A percentile compares a stretch with the other conserved stretches of the same genome.
phyloP scores from a whole-genome alignment of 176 grass and related monocot genomes.

The Alopecurus myosuroides region DNA sequence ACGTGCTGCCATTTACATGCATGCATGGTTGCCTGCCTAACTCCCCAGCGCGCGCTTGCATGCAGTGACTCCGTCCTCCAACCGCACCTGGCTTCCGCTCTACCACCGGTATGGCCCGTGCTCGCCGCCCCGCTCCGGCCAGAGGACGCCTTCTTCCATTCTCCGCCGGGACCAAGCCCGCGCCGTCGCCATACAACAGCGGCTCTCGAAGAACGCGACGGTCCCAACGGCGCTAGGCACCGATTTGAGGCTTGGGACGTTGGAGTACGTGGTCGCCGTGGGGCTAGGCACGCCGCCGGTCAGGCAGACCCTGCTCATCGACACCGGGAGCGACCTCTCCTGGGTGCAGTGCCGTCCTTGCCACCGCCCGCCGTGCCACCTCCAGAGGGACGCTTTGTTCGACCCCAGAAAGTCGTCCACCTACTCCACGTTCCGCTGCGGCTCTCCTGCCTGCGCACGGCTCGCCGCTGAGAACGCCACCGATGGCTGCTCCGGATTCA shows the following conservation, averaged over 20 bases:
- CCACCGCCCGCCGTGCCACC: conserved; percentile 34
- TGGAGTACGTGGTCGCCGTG: conserved; percentile 66
- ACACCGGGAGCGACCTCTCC: conserved; percentile 81
- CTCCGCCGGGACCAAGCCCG: conserved; percentile 31
- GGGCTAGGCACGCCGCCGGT: conserved; percentile 54
- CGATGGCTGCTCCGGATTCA: conserved; percentile 25
- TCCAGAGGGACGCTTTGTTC: conserved; percentile 60
- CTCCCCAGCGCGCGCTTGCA: not conserved
- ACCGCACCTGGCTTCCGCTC: not conserved
- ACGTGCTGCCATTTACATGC: not conserved
- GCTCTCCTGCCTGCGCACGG: conserved; percentile 33
- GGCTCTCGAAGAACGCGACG: conserved; percentile 9
- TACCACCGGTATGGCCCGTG: not conserved
- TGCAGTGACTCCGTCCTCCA: not conserved
- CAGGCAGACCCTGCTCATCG: conserved; percentile 47
- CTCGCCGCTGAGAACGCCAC: not conserved
- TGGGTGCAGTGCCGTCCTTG: conserved; percentile 83
- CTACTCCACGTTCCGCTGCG: conserved; percentile 64
- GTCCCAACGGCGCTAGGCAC: conserved; percentile 15
- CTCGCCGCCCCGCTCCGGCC: not conserved
- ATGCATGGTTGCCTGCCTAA: not conserved
- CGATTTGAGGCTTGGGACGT: conserved; percentile 8
- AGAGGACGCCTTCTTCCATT: not conserved
- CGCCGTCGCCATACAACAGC: not conserved
- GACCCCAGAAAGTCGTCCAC: conserved; percentile 57